Evolutionary conservation across 495 filamentous ascomycete genomes (phyloP).

Genomic region (Neurospora sublineolata): DNA sequence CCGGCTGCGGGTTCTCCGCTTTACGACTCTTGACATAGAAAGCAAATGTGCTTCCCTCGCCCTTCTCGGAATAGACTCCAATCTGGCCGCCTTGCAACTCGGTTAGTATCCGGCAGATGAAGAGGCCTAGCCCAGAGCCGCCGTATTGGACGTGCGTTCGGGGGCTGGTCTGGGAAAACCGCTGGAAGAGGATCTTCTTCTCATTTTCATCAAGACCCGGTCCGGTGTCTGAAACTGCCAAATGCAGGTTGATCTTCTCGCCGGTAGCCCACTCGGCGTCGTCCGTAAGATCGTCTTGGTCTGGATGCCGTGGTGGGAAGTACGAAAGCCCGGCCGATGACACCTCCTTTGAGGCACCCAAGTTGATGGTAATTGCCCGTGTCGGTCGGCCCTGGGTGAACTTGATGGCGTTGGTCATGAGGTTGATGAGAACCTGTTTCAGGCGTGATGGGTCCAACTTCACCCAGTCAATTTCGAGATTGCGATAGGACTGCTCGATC

Average conservation of each 20-base stretch:
- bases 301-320: slow-evolving; percentile 41
- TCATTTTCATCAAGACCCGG: slow-evolving; percentile 63
- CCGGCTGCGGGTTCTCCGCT: slow-evolving; percentile 5
- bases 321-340: slow-evolving; percentile 39
- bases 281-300: slow-evolving; percentile 40
- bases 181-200: slow-evolving; percentile 63
- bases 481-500: slow-evolving; percentile 51
- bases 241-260: slow-evolving; percentile 56
- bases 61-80: slow-evolving; percentile 60
- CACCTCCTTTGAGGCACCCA: slow-evolving; percentile 51
- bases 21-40: slow-evolving; percentile 54
- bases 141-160: slow-evolving; percentile 73
- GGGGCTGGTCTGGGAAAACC: slow-evolving; percentile 69
- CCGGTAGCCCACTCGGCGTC: slow-evolving; percentile 57
- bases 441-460: slow-evolving; percentile 67
- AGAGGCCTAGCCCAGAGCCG: slow-evolving; percentile 71
- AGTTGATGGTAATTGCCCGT: slow-evolving; percentile 54
- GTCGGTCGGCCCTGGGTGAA: slow-evolving; percentile 52
- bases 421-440: slow-evolving; percentile 68
- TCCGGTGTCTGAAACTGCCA: slow-evolving; percentile 69
- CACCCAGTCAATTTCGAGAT: slow-evolving; percentile 61
- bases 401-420: slow-evolving; percentile 73
- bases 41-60: slow-evolving; percentile 69
- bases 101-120: slow-evolving; percentile 66
- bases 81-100: slow-evolving; percentile 80